Base-by-base conservation (phyloP, 331 rosid species). In the Phaseolus coccineus region DNA sequence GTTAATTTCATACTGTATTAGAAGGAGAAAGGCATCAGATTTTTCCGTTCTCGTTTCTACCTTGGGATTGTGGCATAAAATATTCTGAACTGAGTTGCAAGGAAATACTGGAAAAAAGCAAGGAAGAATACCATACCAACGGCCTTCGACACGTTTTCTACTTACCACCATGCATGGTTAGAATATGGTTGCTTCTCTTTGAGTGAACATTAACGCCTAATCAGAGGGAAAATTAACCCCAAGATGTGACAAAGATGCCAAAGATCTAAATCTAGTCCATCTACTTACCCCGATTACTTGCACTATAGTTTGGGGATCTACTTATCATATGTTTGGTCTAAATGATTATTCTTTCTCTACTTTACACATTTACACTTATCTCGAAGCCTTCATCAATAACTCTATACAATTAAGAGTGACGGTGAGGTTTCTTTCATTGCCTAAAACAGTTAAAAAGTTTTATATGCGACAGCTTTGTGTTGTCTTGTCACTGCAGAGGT, bases 81-180 rank as follows among this genome's bases (percentile, higher is more conserved):
- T 73, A 71, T 84, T 84, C 84, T 76, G 62, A 74, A 42, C 86
- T 24, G 76, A 53, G 37, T 71, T 65, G 69, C 88, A 81, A 76
- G 86, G 33, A 33, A 77, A 79, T 65, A 28, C 62, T 24, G n/a
- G 88, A 66, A 82, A 76, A 81, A 76, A 84, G 69, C 15, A 76
- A 79, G 62, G 84, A 76, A 72, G 76, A 63, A 24, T 51, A 37
- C n/a, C 64, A 52, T 33, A 74, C 65, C 74, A 44, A 6, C 69
- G 44, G 35, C 74, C 63, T 78, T 78, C 72, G 15, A 71, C 55
- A 81, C 58, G 58, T 80, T 80, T 80, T 74, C 75, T 47, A 19
- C 48, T 64, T 33, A 73, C 51, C 46, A 42, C 69, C 58, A 51
- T 30, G 9, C 58, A 51, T 30, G 9, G 44, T 66, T 77, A 35